Conservation (phyloP, 164 flowering plant species). For the Platanus orientalis region DNA sequence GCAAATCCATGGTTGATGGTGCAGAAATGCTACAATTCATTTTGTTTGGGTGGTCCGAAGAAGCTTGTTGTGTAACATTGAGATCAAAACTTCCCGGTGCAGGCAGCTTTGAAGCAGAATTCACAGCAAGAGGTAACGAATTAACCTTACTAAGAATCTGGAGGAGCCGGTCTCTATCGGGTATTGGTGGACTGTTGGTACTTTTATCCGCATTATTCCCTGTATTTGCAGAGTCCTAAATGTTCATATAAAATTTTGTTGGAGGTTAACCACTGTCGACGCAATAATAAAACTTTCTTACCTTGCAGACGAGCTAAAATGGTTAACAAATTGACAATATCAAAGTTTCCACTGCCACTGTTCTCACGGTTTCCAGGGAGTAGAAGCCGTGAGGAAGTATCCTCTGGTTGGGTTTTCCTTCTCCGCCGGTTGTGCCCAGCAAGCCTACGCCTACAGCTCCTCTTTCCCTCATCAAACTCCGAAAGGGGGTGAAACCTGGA, state of each 20-base stretch:
- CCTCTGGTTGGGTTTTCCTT: constrained; percentile 77
- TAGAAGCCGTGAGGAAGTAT: constrained; percentile 32
- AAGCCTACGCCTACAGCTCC: constrained; percentile 86
- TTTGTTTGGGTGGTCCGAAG: constrained; percentile 30
- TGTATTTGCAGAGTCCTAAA: constrained; percentile 2
- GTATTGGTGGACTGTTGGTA: constrained; percentile 20
- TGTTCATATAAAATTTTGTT: background rate
- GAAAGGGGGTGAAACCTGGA: constrained; percentile 77
- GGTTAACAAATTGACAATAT: constrained; percentile 50
- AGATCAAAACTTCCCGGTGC: constrained; percentile 23
- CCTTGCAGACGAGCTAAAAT: constrained; percentile 61
- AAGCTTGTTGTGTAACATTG: constrained; percentile 28
- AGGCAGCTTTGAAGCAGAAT: constrained; percentile 35
- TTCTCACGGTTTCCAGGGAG: constrained; percentile 32
- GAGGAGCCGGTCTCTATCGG: constrained; percentile 49
- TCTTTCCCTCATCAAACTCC: constrained; percentile 86
- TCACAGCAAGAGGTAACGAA: constrained; percentile 36
- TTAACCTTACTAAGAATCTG: constrained; percentile 57
- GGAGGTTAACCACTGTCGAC: background rate
- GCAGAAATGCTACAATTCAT: constrained; percentile 33
- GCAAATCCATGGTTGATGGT: constrained; percentile 55
- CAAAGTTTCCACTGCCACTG: constrained; percentile 29
- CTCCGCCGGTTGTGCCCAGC: constrained; percentile 85
- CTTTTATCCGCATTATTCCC: constrained; percentile 35
- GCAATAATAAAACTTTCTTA: constrained; percentile 12